phyloP scores from a whole-genome alignment of 108 stramenopile genomes.

The Nitzschia sp. region DNA sequence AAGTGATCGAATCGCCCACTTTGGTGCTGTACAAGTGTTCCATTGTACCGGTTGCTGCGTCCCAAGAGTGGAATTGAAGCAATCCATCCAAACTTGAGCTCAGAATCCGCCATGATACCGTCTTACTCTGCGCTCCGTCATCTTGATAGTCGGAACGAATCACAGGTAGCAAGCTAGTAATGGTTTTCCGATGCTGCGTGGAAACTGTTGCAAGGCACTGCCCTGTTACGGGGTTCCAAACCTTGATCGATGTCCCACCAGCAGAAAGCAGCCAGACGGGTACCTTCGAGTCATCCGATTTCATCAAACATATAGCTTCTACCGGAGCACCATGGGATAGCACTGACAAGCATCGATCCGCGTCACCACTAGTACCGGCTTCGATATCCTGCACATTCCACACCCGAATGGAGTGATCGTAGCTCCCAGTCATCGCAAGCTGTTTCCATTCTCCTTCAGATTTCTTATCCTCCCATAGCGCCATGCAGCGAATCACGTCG shows the following conservation, averaged over 20 bases:
- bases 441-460: constrained; percentile 33
- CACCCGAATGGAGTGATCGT: constrained; percentile 85
- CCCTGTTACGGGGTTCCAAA: constrained; percentile 80
- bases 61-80: constrained; percentile 71
- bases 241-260: constrained; percentile 76
- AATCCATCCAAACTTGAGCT: constrained; percentile 76
- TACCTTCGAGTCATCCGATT: constrained; percentile 35
- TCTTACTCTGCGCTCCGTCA: constrained; percentile 28
- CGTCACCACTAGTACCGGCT: not conserved
- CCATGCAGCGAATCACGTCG: constrained; percentile 62
- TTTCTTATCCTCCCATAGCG: constrained; percentile 22
- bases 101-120: constrained; percentile 47
- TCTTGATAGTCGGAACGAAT: constrained; percentile 36
- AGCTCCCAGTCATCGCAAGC: constrained; percentile 73
- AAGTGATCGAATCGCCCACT: constrained; percentile 57
- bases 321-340: constrained; percentile 83
- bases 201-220: constrained; percentile 49
- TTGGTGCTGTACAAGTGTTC: constrained; percentile 72
- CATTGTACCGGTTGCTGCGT: constrained; percentile 41
- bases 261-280: constrained; percentile 71
- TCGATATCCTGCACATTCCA: constrained; percentile 61
- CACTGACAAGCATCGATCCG: constrained; percentile 60
- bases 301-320: constrained; percentile 64
- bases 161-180: constrained; percentile 62
- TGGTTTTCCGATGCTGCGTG: constrained; percentile 84